Evolutionary conservation across 768 basidiomycete genomes (phyloP).

Genomic region (Serpula lacrymans): DNA sequence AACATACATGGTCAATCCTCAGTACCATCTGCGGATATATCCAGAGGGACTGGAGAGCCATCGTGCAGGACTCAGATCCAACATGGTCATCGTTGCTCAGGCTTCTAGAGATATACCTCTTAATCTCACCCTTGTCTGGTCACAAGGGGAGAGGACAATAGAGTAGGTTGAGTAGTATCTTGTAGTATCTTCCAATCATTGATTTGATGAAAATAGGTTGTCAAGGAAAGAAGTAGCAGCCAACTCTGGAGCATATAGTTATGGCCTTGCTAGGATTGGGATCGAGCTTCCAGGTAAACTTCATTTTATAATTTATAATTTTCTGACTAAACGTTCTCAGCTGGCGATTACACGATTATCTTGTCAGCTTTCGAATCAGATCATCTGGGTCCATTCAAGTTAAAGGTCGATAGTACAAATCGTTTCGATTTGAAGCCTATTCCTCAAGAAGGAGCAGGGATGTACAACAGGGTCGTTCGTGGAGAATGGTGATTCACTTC

Average conservation of each 20-base stretch:
- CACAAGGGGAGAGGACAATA: constrained; percentile 65
- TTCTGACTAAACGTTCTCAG: constrained; percentile 16
- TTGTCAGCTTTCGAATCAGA: constrained; percentile 80
- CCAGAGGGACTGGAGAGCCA: constrained; percentile 23
- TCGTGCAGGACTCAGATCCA: not conserved
- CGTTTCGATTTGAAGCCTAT: constrained; percentile 64
- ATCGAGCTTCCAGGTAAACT: constrained; percentile 52
- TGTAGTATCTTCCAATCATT: not conserved
- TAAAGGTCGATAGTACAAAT: constrained; percentile 60
- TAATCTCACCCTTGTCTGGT: constrained; percentile 73
- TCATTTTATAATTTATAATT: not conserved
- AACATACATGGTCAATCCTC: constrained; percentile 88
- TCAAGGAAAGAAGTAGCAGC: constrained; percentile 65
- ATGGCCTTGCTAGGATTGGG: constrained; percentile 62
- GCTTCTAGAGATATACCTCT: constrained; percentile 66
- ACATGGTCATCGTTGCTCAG: constrained; percentile 44
- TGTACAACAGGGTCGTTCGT: constrained; percentile 69
- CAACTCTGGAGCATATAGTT: constrained; percentile 79
- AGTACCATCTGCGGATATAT: constrained; percentile 68
- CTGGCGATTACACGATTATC: constrained; percentile 79
- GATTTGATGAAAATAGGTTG: constrained; percentile 32
- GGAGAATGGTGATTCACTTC: constrained; percentile 64
- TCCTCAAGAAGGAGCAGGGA: constrained; percentile 86
- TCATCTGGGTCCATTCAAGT: constrained; percentile 60
- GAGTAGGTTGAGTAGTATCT: constrained; percentile 52